phyloP scores from a whole-genome alignment of 1,284 basidiomycete genomes.

The Cutaneotrichosporon cyanovorans region DNA sequence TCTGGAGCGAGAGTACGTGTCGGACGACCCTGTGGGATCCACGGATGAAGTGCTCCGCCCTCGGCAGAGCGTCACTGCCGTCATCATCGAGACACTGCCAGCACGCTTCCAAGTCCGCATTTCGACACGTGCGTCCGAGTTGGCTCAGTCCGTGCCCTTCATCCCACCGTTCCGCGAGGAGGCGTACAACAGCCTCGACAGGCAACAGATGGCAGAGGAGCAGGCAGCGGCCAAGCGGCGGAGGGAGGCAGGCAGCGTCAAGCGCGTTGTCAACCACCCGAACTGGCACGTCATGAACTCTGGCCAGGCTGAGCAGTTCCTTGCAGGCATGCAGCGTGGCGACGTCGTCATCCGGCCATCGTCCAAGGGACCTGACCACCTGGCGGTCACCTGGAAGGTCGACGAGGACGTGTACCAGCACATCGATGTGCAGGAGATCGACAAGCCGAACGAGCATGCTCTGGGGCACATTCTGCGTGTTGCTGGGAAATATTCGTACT shows the following conservation, averaged over 20 bases:
- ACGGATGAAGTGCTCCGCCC: conserved; percentile 54
- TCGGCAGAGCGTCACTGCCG: conserved; percentile 71
- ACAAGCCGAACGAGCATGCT: conserved; percentile 60
- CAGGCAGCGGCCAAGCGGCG: conserved; percentile 74
- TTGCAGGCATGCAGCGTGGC: conserved; percentile 84
- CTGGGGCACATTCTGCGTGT: conserved; percentile 68
- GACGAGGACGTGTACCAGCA: conserved; percentile 96
- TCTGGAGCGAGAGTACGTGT: conserved; percentile 62
- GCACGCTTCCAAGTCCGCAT: conserved; percentile 64
- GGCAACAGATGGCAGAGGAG: conserved; percentile 60
- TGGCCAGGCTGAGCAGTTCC: conserved; percentile 76
- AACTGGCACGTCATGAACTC: conserved; percentile 97
- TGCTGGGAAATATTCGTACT: conserved; percentile 73
- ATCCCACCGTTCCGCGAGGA: conserved; percentile 36
- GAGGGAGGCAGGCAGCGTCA: conserved; percentile 64
- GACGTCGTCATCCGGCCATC: conserved; percentile 95
- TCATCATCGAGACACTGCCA: conserved; percentile 67
- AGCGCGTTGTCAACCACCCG: conserved; percentile 92
- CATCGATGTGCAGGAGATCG: conserved; percentile 76
- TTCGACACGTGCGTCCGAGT: conserved; percentile 64
- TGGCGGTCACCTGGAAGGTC: conserved; percentile 99
- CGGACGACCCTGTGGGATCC: conserved; percentile 44
- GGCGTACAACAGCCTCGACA: conserved; percentile 30
- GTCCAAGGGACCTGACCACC: conserved; percentile 85
- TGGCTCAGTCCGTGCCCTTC: conserved; percentile 47